Evolutionary conservation across 148 eudicot species (phyloP).

Genomic region (Vaccinium macrocarpon): DNA sequence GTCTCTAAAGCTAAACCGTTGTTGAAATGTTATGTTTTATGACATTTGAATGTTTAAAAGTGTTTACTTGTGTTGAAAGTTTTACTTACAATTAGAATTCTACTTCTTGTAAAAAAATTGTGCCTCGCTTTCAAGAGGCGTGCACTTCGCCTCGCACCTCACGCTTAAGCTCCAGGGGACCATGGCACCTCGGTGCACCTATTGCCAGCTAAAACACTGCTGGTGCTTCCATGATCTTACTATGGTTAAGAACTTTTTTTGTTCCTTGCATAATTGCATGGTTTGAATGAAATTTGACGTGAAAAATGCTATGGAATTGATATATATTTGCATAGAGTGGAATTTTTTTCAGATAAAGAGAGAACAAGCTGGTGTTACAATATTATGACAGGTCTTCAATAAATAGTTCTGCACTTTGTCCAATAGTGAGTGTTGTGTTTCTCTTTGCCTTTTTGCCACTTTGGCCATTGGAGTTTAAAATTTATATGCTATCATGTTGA

Average conservation of each 20-base stretch:
- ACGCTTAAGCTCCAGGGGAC: no score
- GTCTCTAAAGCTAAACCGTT: no score
- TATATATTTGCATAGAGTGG: not conserved
- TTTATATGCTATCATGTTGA: not conserved
- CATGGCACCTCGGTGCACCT: no score
- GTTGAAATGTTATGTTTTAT: no score
- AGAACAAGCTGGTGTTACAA: not conserved
- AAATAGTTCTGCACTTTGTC: not conserved
- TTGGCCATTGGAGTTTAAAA: not conserved
- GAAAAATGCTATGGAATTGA: not conserved
- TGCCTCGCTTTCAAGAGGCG: no score
- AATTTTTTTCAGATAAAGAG: not conserved
- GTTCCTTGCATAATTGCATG: not conserved
- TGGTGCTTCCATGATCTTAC: not conserved
- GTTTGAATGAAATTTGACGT: not conserved
- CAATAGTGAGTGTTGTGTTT: not conserved
- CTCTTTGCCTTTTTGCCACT: not conserved
- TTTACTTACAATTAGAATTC: no score
- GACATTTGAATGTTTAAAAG: no score
- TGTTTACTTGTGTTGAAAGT: no score
- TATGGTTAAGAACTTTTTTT: not conserved
- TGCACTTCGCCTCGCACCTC: no score
- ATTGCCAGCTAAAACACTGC: no score
- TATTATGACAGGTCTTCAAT: not conserved
- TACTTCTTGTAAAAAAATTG: no score